These are phyloP conservation scores for Pseudohalonectria lignicola DNA, from an alignment of 2,329 filamentous ascomycete genomes.

Conservation along the genomic window DNA sequence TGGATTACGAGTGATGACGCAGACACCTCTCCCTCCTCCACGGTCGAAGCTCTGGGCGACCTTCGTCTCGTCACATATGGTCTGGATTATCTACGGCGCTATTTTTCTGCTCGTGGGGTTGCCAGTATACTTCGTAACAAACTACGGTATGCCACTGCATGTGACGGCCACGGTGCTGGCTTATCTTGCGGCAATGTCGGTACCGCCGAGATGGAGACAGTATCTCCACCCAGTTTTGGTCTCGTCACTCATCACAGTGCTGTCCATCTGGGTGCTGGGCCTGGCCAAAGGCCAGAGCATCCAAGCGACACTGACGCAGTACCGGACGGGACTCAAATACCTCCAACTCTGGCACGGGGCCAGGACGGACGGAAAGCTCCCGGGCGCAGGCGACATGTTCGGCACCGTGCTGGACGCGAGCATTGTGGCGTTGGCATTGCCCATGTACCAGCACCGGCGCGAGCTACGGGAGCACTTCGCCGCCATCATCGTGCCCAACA, in stretches of 20 bases:
- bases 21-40: too few relatives aligned
- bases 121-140: conserved; percentile 39
- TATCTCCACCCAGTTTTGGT: conserved; percentile 49
- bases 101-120: conserved; percentile 40
- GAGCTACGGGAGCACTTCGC: conserved; percentile 42
- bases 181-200: conserved; percentile 36
- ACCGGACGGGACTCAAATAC: conserved; percentile 42
- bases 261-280: conserved; percentile 42
- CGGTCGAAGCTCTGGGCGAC: conserved; percentile 39
- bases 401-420: conserved; percentile 42
- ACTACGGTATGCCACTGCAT: conserved; percentile 40
- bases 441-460: conserved; percentile 49
- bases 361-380: conserved; percentile 16
- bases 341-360: conserved; percentile 34
- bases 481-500: conserved; percentile 41
- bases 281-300: conserved; percentile 30
- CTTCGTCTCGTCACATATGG: conserved; percentile 30
- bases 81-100: conserved; percentile 29
- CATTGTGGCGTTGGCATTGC: conserved; percentile 47
- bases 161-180: conserved; percentile 35
- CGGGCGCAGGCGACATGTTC: conserved; percentile 47
- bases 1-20: too few relatives aligned
- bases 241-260: conserved; percentile 39
- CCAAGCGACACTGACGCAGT: conserved; percentile 27
- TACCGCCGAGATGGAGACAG: conserved; percentile 36